phyloP scores from a whole-genome alignment of 495 filamentous ascomycete species.

The Talaromyces thailandensis region DNA sequence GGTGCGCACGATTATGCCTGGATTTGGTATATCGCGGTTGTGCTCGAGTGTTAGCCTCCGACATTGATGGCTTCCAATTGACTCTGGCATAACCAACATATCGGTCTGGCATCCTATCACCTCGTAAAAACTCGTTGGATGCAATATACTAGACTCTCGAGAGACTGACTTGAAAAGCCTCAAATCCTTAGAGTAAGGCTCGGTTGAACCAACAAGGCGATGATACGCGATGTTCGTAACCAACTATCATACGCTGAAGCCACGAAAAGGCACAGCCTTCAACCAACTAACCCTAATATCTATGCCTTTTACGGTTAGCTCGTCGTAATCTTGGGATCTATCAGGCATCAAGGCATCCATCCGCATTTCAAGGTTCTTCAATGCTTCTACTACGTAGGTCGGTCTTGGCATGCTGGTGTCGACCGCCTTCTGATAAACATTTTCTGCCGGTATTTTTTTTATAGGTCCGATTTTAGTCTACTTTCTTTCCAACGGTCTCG shows the following conservation, averaged over 20 bases:
- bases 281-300: neutral
- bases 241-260: neutral
- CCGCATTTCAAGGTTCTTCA: neutral
- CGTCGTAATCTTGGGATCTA: neutral
- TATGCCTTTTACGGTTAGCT: neutral
- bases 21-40: neutral
- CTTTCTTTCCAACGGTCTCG: neutral
- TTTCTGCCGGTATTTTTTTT: conserved; percentile 4
- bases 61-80: neutral
- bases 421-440: conserved; percentile 2
- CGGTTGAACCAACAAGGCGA: neutral
- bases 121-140: neutral
- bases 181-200: neutral
- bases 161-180: neutral
- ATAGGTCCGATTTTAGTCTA: no score
- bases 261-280: neutral
- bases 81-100: neutral
- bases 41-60: neutral
- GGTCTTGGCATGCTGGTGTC: neutral
- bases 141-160: neutral
- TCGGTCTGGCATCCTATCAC: neutral
- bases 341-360: neutral
- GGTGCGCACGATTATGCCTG: neutral
- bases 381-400: no score
- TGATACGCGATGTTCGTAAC: neutral